Percentiles rank a stretch among this genome's conserved stretches.
Evolutionary conservation across 352 stramenopile species (phyloP).

Genomic region (Globisporangium megalacanthum): DNA sequence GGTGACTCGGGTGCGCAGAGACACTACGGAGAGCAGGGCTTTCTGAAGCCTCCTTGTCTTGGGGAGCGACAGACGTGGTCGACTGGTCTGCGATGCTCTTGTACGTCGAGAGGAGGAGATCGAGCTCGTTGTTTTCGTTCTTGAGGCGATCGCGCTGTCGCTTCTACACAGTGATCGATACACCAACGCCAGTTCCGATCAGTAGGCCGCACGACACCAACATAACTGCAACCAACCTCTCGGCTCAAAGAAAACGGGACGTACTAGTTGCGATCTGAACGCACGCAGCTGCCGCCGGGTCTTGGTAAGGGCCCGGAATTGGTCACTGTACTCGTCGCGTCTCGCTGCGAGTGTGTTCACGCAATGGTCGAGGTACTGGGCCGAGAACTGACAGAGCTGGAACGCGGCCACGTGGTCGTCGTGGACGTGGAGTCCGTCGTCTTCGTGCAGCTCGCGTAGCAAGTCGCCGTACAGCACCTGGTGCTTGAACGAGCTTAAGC

Average conservation of each 20-base stretch:
- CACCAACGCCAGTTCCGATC: not conserved
- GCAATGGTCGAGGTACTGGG: conserved; percentile 68
- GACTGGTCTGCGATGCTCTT: conserved; percentile 28
- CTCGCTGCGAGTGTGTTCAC: conserved; percentile 32
- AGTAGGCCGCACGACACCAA: not conserved
- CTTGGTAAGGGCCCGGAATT: conserved; percentile 19
- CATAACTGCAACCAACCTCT: no score
- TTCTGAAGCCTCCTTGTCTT: not conserved
- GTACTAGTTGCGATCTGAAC: conserved; percentile 24
- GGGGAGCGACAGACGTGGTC: not conserved
- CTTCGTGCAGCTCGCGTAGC: conserved; percentile 36
- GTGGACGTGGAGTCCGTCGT: conserved; percentile 48
- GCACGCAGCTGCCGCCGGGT: conserved; percentile 15
- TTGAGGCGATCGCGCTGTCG: conserved; percentile 33
- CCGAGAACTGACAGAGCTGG: conserved; percentile 46
- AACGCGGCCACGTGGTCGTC: conserved; percentile 45
- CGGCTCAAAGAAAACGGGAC: no score
- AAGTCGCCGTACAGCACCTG: conserved; percentile 52
- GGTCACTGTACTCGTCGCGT: conserved; percentile 31
- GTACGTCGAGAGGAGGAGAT: conserved; percentile 50
- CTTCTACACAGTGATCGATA: conserved; percentile 16
- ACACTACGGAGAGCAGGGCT: not conserved
- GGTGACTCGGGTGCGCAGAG: not conserved
- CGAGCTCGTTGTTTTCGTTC: conserved; percentile 48
- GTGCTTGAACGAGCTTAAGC: conserved; percentile 43